Percentiles rank a stretch among this genome's conserved stretches.
These are phyloP conservation scores for thale cress (Arabidopsis thaliana) DNA, from an alignment of 345 rosid species.

Conservation along the genomic window DNA sequence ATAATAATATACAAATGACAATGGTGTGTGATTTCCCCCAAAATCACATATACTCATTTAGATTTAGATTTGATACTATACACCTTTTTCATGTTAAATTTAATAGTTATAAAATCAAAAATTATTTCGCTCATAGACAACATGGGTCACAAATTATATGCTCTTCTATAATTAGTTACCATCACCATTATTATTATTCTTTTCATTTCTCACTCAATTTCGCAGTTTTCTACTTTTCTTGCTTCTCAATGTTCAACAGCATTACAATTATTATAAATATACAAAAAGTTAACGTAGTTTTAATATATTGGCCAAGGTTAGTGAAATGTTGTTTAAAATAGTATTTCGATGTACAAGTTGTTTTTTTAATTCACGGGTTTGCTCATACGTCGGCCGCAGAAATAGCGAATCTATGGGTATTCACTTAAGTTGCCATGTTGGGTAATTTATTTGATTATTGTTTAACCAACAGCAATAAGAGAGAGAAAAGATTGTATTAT, in stretches of 20 bases:
- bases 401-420: conserved; percentile 28
- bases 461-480: conserved; percentile 17
- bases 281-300: background rate
- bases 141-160: background rate
- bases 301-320: background rate
- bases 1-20: background rate
- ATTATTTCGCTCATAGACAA: background rate
- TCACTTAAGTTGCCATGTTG: conserved; percentile 17
- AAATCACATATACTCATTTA: background rate
- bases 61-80: background rate
- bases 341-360: background rate
- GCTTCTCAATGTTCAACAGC: background rate
- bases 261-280: background rate
- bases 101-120: background rate
- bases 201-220: conserved; percentile 12
- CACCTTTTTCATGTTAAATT: background rate
- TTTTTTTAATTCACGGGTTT: background rate
- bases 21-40: background rate
- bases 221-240: conserved; percentile 16
- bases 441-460: conserved; percentile 13
- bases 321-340: background rate
- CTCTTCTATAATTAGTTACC: background rate
- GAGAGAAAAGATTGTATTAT: background rate
- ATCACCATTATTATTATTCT: background rate
- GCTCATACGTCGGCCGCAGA: conserved; percentile 28